Conservation (phyloP, 2,329 filamentous ascomycete species). For the Alternaria sp. region DNA sequence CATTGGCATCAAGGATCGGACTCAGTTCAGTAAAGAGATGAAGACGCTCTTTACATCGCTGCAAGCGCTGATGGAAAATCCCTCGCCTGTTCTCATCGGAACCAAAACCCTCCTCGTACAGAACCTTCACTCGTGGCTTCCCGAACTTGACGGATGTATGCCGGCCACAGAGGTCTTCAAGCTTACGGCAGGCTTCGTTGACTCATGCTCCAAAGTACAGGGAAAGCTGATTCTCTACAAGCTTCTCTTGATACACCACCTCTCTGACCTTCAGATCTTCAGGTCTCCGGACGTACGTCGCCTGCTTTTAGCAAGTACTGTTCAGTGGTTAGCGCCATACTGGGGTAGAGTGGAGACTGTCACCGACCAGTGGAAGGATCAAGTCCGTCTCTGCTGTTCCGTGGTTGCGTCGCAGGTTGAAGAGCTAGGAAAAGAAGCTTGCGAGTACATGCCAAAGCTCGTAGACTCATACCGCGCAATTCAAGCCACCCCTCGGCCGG, state of each 20-base stretch:
- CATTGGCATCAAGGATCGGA: slow-evolving; percentile 80
- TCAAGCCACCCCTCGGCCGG: slow-evolving; percentile 68
- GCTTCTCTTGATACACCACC: slow-evolving; percentile 90
- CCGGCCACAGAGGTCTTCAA: slow-evolving; percentile 86
- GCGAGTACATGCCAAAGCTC: slow-evolving; percentile 89
- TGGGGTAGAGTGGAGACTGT: slow-evolving; percentile 82
- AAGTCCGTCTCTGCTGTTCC: slow-evolving; percentile 92
- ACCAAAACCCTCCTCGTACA: slow-evolving; percentile 96
- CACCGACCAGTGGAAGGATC: slow-evolving; percentile 88
- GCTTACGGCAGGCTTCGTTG: slow-evolving; percentile 91
- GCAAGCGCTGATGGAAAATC: slow-evolving; percentile 87
- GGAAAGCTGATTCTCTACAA: slow-evolving; percentile 94
- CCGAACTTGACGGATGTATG: slow-evolving; percentile 81
- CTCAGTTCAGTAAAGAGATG: slow-evolving; percentile 83
- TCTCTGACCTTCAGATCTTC: slow-evolving; percentile 84
- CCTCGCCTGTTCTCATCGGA: slow-evolving; percentile 84
- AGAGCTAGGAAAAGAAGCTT: slow-evolving; percentile 80
- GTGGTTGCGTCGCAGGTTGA: slow-evolving; percentile 87
- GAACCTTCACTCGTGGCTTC: slow-evolving; percentile 97
- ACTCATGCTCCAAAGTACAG: slow-evolving; percentile 85
- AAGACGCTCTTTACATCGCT: slow-evolving; percentile 89
- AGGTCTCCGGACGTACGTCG: slow-evolving; percentile 77
- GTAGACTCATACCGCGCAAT: slow-evolving; percentile 88
- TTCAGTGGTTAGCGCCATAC: slow-evolving; percentile 90
- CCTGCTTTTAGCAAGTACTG: slow-evolving; percentile 80